These are phyloP conservation scores for Teratosphaeria zuluensis DNA, from an alignment of 2,329 filamentous ascomycete species.

Conservation along the genomic window DNA sequence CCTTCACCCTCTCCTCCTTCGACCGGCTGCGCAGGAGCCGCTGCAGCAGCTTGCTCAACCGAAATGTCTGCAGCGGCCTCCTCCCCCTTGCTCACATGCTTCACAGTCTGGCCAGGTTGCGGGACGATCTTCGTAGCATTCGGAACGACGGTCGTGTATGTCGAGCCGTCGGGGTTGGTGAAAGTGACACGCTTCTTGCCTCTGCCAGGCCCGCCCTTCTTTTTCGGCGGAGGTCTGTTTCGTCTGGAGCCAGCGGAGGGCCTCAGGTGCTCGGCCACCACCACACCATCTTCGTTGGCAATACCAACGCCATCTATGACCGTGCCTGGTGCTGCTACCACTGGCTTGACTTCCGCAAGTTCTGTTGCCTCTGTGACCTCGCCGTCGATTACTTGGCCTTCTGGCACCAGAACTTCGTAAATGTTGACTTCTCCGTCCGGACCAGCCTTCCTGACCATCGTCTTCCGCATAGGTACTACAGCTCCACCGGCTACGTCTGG, in stretches of 20 bases:
- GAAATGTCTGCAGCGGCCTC: constrained; percentile 26
- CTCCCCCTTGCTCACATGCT: constrained; percentile 27
- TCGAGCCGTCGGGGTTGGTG: constrained; percentile 33
- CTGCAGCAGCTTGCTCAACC: constrained; percentile 32
- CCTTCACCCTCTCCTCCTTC: constrained; percentile 34
- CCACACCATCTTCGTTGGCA: constrained; percentile 51
- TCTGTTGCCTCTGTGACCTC: constrained; percentile 58
- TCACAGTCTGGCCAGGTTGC: constrained; percentile 25
- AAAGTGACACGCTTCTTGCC: constrained; percentile 67
- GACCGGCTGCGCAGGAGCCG: constrained; percentile 27
- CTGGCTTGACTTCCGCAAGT: constrained; percentile 32
- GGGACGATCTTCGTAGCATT: constrained; percentile 28
- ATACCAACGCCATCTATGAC: constrained; percentile 50
- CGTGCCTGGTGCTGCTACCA: constrained; percentile 45
- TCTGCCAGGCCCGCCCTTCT: constrained; percentile 63
- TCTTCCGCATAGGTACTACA: constrained; percentile 54
- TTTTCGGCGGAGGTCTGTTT: constrained; percentile 70
- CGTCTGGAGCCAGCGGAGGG: constrained; percentile 40
- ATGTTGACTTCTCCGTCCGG: constrained; percentile 69
- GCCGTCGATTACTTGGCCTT: constrained; percentile 70
- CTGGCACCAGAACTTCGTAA: constrained; percentile 71
- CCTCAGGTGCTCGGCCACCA: constrained; percentile 37
- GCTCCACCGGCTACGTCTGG: constrained; percentile 18
- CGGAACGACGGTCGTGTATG: constrained; percentile 29
- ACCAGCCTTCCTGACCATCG: constrained; percentile 61